Percentiles rank a stretch among this genome's conserved stretches.
Conservation (phyloP, 139 green algal species). For the Microglena sp. region DNA sequence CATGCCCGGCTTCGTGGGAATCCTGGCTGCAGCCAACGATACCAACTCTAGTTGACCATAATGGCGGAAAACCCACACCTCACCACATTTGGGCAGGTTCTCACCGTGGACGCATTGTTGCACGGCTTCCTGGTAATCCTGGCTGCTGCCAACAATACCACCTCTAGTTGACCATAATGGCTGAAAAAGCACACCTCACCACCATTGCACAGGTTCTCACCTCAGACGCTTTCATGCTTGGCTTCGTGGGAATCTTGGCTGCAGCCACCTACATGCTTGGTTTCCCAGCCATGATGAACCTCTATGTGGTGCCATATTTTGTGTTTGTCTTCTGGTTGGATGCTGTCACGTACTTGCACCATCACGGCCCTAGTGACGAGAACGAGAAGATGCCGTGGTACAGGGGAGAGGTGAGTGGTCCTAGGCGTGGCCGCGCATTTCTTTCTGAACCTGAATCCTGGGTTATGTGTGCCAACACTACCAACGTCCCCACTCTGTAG, state of each 20-base stretch:
- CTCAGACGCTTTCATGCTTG: conserved; percentile 66
- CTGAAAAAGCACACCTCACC: no score
- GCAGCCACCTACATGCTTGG: conserved; percentile 62
- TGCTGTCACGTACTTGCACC: conserved; percentile 90
- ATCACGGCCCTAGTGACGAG: conserved; percentile 65
- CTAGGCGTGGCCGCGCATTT: no score
- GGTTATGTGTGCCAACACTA: no score
- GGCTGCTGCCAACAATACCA: no score
- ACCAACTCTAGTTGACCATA: no score
- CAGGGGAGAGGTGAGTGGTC: conserved; percentile 42
- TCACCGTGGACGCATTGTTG: no score
- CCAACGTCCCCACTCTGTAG: no score
- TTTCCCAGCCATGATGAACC: conserved; percentile 65
- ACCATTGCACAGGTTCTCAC: conserved; percentile 48
- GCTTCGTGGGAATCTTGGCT: conserved; percentile 67
- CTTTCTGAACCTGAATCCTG: no score
- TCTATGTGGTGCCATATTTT: conserved; percentile 86
- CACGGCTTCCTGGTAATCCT: no score
- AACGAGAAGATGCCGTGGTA: conserved; percentile 86
- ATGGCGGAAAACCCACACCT: background rate
- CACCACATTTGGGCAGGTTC: background rate
- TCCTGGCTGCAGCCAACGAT: no score
- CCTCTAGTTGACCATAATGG: background rate
- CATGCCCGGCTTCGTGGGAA: no score
- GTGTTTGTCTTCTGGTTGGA: conserved; percentile 90